Conservation (phyloP, 2,329 filamentous ascomycete genomes). For the Nothophoma quercina region DNA sequence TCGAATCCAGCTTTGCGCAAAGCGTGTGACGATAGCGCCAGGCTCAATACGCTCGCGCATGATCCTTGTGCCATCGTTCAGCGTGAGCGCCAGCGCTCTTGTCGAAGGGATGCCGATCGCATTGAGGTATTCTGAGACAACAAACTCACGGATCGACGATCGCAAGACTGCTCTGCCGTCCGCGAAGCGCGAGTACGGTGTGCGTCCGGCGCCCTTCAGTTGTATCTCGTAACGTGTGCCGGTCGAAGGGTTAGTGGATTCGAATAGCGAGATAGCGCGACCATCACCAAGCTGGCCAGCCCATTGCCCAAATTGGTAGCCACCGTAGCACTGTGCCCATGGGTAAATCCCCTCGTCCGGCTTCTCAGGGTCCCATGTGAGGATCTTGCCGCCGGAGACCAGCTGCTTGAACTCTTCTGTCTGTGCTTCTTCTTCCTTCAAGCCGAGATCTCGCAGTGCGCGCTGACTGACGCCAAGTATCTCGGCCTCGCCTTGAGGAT, state of each 20-base stretch:
- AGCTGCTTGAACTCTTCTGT: constrained; percentile 78
- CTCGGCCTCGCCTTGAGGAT: constrained; percentile 74
- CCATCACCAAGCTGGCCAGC: constrained; percentile 96
- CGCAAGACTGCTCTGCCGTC: constrained; percentile 93
- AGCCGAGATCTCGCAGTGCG: constrained; percentile 82
- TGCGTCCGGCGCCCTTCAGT: constrained; percentile 90
- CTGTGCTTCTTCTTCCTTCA: constrained; percentile 71
- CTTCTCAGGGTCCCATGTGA: constrained; percentile 74
- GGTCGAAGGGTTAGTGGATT: constrained; percentile 77
- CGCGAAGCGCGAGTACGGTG: constrained; percentile 94
- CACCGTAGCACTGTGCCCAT: constrained; percentile 98
- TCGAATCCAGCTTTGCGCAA: constrained; percentile 89
- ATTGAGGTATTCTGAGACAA: constrained; percentile 89
- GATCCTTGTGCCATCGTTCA: constrained; percentile 74
- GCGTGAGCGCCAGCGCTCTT: constrained; percentile 80
- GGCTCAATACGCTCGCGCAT: constrained; percentile 83
- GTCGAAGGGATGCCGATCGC: constrained; percentile 87
- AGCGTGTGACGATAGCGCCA: constrained; percentile 89
- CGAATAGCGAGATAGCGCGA: constrained; percentile 91
- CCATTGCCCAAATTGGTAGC: constrained; percentile 77
- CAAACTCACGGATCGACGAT: constrained; percentile 91
- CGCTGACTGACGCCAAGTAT: constrained; percentile 80
- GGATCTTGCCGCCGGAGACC: constrained; percentile 82
- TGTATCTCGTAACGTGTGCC: constrained; percentile 86
- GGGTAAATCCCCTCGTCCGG: constrained; percentile 74